These are phyloP conservation scores for Diaporthe humulicola DNA, from an alignment of 2,329 filamentous ascomycete genomes.

Conservation along the genomic window DNA sequence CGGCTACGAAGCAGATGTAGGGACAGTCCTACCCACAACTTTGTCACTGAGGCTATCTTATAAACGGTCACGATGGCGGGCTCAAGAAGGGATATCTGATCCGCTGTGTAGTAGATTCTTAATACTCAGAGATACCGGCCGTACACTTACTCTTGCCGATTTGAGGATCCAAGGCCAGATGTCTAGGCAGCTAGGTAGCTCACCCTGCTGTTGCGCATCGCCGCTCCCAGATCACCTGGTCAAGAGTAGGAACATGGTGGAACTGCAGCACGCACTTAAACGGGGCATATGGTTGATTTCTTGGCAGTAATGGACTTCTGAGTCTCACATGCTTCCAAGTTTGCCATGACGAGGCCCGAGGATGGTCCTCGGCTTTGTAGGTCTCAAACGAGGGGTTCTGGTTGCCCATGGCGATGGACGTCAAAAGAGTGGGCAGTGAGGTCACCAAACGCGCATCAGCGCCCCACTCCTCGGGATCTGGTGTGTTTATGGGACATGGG, in stretches of 20 bases:
- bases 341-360: not conserved
- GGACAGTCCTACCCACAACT: not conserved
- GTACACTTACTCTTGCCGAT: not conserved
- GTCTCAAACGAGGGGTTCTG: not conserved
- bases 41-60: not conserved
- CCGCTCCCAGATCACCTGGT: too few species aligned
- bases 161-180: not conserved
- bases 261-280: too few species aligned
- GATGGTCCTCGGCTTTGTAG: not conserved
- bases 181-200: too few species aligned
- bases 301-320: not conserved
- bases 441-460: not conserved
- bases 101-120: not conserved
- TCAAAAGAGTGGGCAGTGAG: not conserved
- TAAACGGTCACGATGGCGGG: not conserved
- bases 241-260: too few species aligned
- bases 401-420: not conserved
- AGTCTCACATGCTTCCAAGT: not conserved
- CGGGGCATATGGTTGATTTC: too few species aligned
- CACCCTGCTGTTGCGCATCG: too few species aligned
- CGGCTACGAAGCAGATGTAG: not conserved
- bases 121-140: fast-evolving
- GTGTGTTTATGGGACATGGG: not conserved
- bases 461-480: not conserved
- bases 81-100: too few species aligned